A percentile compares a stretch with the other conserved stretches of the same genome.
phyloP scores from a whole-genome alignment of 148 eudicot species.

The Drosera capensis region DNA sequence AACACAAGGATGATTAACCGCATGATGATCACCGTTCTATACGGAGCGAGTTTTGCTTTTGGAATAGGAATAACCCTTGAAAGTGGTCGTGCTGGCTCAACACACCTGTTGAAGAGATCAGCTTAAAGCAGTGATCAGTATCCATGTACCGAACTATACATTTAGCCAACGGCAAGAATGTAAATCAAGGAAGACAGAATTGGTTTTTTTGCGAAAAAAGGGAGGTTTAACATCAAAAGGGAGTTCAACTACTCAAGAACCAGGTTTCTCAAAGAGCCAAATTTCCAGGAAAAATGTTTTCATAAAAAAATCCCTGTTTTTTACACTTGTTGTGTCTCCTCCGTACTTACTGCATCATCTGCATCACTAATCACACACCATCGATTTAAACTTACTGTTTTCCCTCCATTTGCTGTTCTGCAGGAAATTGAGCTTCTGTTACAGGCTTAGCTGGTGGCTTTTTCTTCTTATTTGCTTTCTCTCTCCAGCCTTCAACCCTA shows the following conservation, averaged over 20 bases:
- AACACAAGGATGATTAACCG: constrained; percentile 66
- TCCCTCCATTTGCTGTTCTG: constrained; percentile 72
- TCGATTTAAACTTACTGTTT: constrained; percentile 14
- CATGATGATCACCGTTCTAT: constrained; percentile 64
- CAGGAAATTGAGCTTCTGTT: constrained; percentile 47
- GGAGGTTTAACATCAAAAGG: no score
- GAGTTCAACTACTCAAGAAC: no score
- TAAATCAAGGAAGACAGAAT: background rate
- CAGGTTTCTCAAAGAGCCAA: no score
- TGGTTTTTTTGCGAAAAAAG: no score
- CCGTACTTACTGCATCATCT: background rate
- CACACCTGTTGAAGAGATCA: constrained; percentile 27
- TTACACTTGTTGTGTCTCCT: background rate
- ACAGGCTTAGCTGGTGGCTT: constrained; percentile 24
- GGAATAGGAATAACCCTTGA: constrained; percentile 62
- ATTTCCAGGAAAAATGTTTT: no score
- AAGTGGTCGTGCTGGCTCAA: constrained; percentile 44
- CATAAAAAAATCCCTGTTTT: background rate
- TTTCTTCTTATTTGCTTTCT: constrained; percentile 74
- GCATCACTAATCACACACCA: background rate
- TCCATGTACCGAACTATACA: background rate
- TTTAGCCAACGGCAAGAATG: background rate
- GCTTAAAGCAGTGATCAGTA: background rate
- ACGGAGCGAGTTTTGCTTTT: constrained; percentile 63
- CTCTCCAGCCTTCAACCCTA: constrained; percentile 94